Conservation (phyloP, 2,329 filamentous ascomycete species). For the Chaetomium olivaceum region DNA sequence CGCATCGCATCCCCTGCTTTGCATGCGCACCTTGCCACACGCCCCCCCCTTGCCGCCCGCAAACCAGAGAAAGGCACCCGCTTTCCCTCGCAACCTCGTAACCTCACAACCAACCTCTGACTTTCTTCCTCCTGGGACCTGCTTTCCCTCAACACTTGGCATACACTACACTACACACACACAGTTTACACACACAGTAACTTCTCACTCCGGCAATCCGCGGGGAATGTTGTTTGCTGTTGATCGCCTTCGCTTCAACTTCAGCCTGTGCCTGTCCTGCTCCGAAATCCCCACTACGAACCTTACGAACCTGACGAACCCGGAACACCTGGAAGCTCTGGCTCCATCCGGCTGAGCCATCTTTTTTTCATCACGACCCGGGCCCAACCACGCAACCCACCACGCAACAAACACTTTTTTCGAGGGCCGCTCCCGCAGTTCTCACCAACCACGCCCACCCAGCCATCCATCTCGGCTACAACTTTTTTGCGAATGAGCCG, state of each 20-base stretch:
- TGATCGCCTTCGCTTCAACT: slow-evolving; percentile 26
- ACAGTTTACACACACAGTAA: too few species aligned
- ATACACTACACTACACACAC: neutral
- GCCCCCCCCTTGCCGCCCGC: slow-evolving; percentile 13
- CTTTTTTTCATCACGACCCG: slow-evolving; percentile 20
- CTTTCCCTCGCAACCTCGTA: slow-evolving; percentile 4
- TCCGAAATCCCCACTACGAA: slow-evolving; percentile 24
- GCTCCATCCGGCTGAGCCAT: slow-evolving; percentile 25
- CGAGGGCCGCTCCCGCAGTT: slow-evolving; percentile 15
- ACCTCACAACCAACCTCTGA: neutral
- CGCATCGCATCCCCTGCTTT: slow-evolving; percentile 10
- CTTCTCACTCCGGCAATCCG: slow-evolving; percentile 13
- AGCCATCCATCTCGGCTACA: slow-evolving; percentile 11
- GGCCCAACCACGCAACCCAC: slow-evolving; percentile 15
- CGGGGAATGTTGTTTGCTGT: slow-evolving; percentile 25
- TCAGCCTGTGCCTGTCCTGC: slow-evolving; percentile 35
- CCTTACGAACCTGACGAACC: neutral
- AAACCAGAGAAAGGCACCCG: slow-evolving; percentile 16
- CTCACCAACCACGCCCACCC: slow-evolving; percentile 25
- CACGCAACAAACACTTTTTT: slow-evolving; percentile 15
- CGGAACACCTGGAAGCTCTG: slow-evolving; percentile 21
- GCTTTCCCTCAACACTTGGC: slow-evolving; percentile 24
- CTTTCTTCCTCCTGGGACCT: neutral
- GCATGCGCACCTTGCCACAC: slow-evolving; percentile 21
- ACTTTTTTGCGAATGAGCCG: slow-evolving; percentile 25